Evolutionary conservation across 2,329 filamentous ascomycete species (phyloP).

Genomic region (Microcyclospora pomicola): DNA sequence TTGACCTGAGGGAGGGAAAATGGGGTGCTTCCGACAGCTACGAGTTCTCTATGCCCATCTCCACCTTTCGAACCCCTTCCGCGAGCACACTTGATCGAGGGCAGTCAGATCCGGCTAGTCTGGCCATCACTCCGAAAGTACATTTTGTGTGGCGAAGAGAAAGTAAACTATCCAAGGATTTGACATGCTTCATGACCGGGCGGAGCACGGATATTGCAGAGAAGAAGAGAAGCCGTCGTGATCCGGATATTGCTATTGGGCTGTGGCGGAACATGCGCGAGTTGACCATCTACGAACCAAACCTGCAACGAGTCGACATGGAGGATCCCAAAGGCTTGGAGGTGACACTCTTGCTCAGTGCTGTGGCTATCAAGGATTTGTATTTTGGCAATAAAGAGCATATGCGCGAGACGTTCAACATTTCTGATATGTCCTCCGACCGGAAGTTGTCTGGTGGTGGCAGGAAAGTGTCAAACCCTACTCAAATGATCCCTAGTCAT

Average conservation of each 20-base stretch:
- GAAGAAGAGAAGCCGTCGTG: constrained; percentile 52
- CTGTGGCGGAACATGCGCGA: constrained; percentile 65
- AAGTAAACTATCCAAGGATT: constrained; percentile 69
- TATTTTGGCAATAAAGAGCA: constrained; percentile 40
- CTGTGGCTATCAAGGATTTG: constrained; percentile 47
- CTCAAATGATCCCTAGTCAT: background rate
- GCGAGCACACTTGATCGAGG: constrained; percentile 64
- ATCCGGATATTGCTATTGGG: constrained; percentile 91
- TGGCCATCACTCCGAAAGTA: constrained; percentile 50
- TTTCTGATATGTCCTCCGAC: constrained; percentile 34
- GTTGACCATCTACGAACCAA: constrained; percentile 85
- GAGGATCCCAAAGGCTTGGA: constrained; percentile 92
- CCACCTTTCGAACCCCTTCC: constrained; percentile 69
- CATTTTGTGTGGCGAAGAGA: constrained; percentile 84
- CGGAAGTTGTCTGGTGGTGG: constrained; percentile 14
- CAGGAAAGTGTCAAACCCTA: constrained; percentile 14
- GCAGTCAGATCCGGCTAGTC: constrained; percentile 44
- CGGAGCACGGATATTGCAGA: constrained; percentile 51
- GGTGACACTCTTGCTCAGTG: constrained; percentile 54
- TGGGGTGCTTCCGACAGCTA: constrained; percentile 73
- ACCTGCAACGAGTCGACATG: constrained; percentile 76
- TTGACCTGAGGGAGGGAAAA: constrained; percentile 57
- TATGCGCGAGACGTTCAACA: constrained; percentile 65
- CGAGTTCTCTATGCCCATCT: constrained; percentile 85
- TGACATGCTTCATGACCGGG: constrained; percentile 78